Evolutionary conservation across 169 alveolate species (phyloP), one percentile per base, ranked within the genome.

Genomic region (Plasmodium vinckei): DNA sequence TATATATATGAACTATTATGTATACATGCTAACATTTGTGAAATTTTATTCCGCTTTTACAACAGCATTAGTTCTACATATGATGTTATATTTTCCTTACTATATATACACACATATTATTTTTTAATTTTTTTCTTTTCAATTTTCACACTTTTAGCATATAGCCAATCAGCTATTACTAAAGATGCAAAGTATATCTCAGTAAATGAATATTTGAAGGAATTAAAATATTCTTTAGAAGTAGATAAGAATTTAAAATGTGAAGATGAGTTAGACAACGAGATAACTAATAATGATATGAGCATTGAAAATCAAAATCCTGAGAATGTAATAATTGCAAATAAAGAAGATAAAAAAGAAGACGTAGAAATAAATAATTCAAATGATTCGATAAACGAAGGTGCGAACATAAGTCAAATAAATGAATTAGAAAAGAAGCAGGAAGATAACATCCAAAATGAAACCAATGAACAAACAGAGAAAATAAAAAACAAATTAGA

Each of bases 141-240:
- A 13, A 47, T 17, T 10, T 72, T 64, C 57, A 17, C 73, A 13
- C 25, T 63, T 77, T 77, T 63, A 77, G 88, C 65, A 46, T 77
- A 77, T 77, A 42, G 65, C 47, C 42, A 27, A 47, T 75, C 60
- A n/a, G 33, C 10, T 15, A 49, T 49, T 46, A 77, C 33, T 25
- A 77, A 64, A 49, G 73, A 77, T 25, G 46, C 39, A 15, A 21
- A 77, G 19, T 64, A 19, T 44, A 68, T 57, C 4, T 46, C 88
- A 47, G 33, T 77, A 46, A 64, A 44, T 49, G 88, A 77, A 63
- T 77, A 77, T 57, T 57, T 77, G 68, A 64, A 64, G 5, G 53
- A 56, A 44, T 64, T 77, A 77, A 77, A 49, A 61, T 19, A 23
- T 46, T 57, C 87, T 21, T 17, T 17, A 57, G 71, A 77, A 77